Percentiles rank a stretch among this genome's conserved stretches.
These are phyloP conservation scores for Pyricularia sp. DNA, from an alignment of 2,329 filamentous ascomycete genomes.

Conservation along the genomic window DNA sequence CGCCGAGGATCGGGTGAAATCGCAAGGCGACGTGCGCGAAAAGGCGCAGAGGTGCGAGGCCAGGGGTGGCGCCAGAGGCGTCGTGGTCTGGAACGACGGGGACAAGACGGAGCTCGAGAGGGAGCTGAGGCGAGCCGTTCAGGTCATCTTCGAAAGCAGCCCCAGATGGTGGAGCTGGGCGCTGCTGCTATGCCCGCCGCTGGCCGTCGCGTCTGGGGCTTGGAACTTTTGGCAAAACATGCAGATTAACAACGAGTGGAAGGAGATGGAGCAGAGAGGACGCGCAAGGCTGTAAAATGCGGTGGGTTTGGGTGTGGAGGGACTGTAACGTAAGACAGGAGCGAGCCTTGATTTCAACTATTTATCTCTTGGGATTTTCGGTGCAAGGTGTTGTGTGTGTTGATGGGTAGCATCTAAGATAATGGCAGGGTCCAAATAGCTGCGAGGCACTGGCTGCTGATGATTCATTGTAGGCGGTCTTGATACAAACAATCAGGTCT, in stretches of 20 bases:
- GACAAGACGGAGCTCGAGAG: slow-evolving; percentile 58
- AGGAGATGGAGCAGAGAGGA: slow-evolving; percentile 41
- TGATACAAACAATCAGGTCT: background rate
- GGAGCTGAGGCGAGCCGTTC: slow-evolving; percentile 59
- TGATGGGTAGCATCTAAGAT: background rate
- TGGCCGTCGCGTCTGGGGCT: slow-evolving; percentile 58
- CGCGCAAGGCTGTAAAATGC: slow-evolving; percentile 29
- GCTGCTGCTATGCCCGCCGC: slow-evolving; percentile 59
- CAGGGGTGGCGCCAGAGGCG: slow-evolving; percentile 50
- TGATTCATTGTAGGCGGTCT: background rate
- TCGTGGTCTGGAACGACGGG: slow-evolving; percentile 88
- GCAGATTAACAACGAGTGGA: slow-evolving; percentile 62
- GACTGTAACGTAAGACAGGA: background rate
- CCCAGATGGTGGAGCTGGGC: slow-evolving; percentile 77
- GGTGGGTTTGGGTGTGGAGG: background rate
- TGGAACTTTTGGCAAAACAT: slow-evolving; percentile 69
- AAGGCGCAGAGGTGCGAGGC: slow-evolving; percentile 71
- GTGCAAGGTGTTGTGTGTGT: no score
- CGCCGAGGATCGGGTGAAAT: slow-evolving; percentile 74
- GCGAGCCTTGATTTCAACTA: background rate
- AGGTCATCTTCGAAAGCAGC: slow-evolving; percentile 49
- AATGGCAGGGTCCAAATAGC: background rate
- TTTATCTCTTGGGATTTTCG: background rate
- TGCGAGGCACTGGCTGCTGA: background rate
- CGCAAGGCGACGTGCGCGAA: slow-evolving; percentile 75